Evolutionary conservation across 768 basidiomycete species (phyloP).

Genomic region (Suillus fuscotomentosus): DNA sequence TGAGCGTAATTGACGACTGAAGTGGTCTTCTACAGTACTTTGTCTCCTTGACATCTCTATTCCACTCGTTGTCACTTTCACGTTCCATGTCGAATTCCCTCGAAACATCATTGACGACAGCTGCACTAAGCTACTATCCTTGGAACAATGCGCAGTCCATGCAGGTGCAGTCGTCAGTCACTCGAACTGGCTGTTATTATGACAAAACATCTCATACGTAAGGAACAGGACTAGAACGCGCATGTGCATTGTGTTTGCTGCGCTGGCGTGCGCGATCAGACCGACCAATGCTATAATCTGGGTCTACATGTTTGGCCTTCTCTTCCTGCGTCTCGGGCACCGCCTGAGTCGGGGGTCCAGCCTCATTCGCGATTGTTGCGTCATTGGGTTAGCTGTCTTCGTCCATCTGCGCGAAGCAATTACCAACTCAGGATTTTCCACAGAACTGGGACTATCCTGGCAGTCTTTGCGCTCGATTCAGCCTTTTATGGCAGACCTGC

Average conservation of each 20-base stretch:
- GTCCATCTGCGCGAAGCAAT: conserved; percentile 6
- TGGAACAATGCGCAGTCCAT: conserved; percentile 45
- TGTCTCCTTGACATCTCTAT: conserved; percentile 82
- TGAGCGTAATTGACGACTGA: not conserved
- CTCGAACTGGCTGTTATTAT: conserved; percentile 17
- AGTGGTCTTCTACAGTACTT: conserved; percentile 50
- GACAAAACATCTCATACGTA: conserved; percentile 28
- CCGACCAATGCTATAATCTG: conserved; percentile 89
- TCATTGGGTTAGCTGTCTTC: conserved; percentile 43
- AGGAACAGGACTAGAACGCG: conserved; percentile 32
- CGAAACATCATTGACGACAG: conserved; percentile 81
- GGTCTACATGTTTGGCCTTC: conserved; percentile 61
- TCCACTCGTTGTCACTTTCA: conserved; percentile 80
- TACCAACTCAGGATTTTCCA: not conserved
- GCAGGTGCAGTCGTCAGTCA: conserved; percentile 25
- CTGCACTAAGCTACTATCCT: conserved; percentile 78
- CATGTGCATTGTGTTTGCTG: conserved; percentile 56
- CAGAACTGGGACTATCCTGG: conserved; percentile 19
- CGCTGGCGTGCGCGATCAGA: conserved; percentile 77
- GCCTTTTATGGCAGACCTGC: conserved; percentile 64
- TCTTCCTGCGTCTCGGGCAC: conserved; percentile 54
- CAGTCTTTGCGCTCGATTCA: conserved; percentile 58
- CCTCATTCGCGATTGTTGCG: conserved; percentile 38
- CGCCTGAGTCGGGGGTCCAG: conserved; percentile 28
- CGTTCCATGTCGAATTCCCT: conserved; percentile 91